phyloP scores from a whole-genome alignment of 768 basidiomycete species.

The Russula ochroleuca region DNA sequence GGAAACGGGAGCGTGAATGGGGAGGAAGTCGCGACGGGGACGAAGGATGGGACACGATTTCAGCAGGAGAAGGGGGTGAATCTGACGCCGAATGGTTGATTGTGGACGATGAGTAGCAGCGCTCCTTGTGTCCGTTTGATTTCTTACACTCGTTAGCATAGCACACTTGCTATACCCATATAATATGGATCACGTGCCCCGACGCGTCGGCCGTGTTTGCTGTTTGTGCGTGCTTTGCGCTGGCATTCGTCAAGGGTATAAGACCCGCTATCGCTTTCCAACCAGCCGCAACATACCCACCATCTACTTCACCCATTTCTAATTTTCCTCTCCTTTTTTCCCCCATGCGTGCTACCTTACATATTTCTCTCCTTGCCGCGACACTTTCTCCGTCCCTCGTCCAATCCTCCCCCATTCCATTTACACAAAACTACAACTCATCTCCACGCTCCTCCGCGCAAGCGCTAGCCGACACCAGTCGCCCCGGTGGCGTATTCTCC shows the following conservation, averaged over 20 bases:
- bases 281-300: constrained; percentile 5
- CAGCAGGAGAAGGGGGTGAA: constrained; percentile 63
- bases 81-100: constrained; percentile 93
- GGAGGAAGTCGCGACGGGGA: constrained; percentile 43
- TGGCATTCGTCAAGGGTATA: constrained; percentile 19
- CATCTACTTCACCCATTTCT: constrained; percentile 14
- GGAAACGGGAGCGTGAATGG: constrained; percentile 66
- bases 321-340: constrained; percentile 11
- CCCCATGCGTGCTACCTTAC: constrained; percentile 25
- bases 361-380: constrained; percentile 27
- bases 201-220: constrained; percentile 25
- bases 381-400: constrained; percentile 28
- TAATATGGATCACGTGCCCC: constrained; percentile 19
- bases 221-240: constrained; percentile 25
- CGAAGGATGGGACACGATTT: constrained; percentile 72
- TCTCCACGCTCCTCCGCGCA: constrained; percentile 14
- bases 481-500: constrained; percentile 23
- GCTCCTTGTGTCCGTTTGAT: constrained; percentile 17
- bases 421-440: constrained; percentile 17
- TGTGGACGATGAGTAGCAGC: constrained; percentile 42
- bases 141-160: constrained; percentile 14
- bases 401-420: constrained; percentile 26
- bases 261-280: constrained; percentile 8
- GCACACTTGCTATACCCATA: constrained; percentile 15
- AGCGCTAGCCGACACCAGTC: constrained; percentile 17